These are phyloP conservation scores for Vaccinium darrowii DNA, from an alignment of 148 eudicot genomes.

Conservation along the genomic window DNA sequence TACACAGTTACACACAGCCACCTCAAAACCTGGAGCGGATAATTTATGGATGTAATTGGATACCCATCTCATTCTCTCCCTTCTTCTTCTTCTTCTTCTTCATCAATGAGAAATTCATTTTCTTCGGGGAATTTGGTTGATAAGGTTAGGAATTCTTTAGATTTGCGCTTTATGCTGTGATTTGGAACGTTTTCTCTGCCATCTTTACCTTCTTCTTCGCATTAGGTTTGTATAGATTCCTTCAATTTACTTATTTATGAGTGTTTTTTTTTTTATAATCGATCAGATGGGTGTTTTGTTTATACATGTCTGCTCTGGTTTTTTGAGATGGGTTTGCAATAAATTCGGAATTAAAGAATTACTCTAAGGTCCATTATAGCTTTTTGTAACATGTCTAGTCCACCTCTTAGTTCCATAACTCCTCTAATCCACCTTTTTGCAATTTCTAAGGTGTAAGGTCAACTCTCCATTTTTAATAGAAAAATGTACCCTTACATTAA, in stretches of 20 bases:
- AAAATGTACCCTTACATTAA: too few species aligned
- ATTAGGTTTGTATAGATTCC: conserved; percentile 45
- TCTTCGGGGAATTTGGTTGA: conserved; percentile 44
- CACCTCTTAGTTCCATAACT: too few species aligned
- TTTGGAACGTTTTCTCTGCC: conserved; percentile 82
- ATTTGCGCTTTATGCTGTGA: conserved; percentile 63
- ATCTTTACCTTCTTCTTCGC: conserved; percentile 95
- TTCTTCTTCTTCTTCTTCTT: conserved; percentile 41
- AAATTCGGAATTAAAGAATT: background rate
- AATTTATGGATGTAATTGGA: conserved; percentile 48
- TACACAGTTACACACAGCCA: too few species aligned
- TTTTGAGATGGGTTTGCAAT: conserved; percentile 5
- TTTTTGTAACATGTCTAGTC: too few species aligned
- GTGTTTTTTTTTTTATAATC: background rate
- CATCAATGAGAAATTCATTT: conserved; percentile 31
- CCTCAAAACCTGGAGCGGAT: too few species aligned
- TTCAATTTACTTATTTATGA: background rate
- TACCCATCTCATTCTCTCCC: conserved; percentile 55
- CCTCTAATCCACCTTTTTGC: too few species aligned
- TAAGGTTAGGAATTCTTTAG: conserved; percentile 49
- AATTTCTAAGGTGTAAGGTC: too few species aligned
- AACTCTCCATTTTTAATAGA: too few species aligned
- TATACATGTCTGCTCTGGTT: background rate
- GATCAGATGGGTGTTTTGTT: background rate
- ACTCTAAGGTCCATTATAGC: too few species aligned